Evolutionary conservation across 108 stramenopile genomes (phyloP), one percentile per base, ranked within the genome.

Genomic region (Fragilaria radians): DNA sequence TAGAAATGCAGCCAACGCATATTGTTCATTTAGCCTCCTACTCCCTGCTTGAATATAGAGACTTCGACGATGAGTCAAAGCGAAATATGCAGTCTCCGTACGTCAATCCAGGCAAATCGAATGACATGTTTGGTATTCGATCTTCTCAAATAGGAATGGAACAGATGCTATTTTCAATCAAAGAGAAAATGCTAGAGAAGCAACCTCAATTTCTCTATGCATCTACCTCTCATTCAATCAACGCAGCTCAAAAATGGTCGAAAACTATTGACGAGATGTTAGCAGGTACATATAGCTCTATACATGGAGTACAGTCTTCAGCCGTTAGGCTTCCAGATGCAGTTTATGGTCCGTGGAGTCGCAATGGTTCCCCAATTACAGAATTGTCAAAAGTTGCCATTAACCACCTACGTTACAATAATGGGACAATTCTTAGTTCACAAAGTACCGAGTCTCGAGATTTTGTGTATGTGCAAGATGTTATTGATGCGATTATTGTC

Each of bases 341-440:
- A 24, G 62, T 91, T 36, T 91, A 83, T 57, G 89, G 89, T 19
- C 89, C 86, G 5, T 79, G 82, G 70, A 81, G 83, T 31, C 78
- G 76, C 25, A 55, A 77, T 28, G 85, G 65, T 17, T 76, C 83
- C 11, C 62, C 63, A 3, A 31, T 63, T 21, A 54, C 66, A 36
- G 57, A 70, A 27, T 26, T 66, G 17, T 27, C 76, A 17, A 62
- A 76, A 34, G 26, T 28, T 27, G 73, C 67, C 26, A 45, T 67
- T 33, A 59, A 68, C 3, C 70, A 61, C 25, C 29, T 54, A 46
- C 62, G 46, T 5, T 30, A 48, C 23, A 22, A 50, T 14, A 32
- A 19, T 1, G 31, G 4, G 4, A 58, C 32, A 19, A 55, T 54
- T 14, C 61, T 71, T 57, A 50, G 46, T 50, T 61, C 60, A 65